Percentiles rank a stretch among this genome's conserved stretches.
Evolutionary conservation across 768 basidiomycete species (phyloP).

Genomic region (Ramaria rubella): DNA sequence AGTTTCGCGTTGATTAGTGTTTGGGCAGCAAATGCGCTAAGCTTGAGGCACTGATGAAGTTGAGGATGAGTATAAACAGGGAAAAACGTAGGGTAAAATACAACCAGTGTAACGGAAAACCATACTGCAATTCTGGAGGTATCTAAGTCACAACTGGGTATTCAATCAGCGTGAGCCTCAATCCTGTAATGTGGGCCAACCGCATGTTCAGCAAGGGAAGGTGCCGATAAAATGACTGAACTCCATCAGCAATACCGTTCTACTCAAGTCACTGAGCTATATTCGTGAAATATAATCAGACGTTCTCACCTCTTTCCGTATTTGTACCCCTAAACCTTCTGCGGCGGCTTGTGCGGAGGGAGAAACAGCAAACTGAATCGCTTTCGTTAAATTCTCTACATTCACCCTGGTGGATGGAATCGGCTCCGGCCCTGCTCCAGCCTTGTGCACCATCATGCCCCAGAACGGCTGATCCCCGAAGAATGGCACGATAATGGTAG

Average conservation of each 20-base stretch:
- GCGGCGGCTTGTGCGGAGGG: slow-evolving; percentile 45
- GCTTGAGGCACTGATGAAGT: slow-evolving; percentile 36
- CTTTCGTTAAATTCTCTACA: slow-evolving; percentile 44
- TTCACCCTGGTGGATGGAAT: slow-evolving; percentile 48
- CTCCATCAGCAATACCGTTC: slow-evolving; percentile 43
- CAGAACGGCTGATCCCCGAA: slow-evolving; percentile 61
- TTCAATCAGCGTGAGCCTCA: neutral
- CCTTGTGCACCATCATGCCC: slow-evolving; percentile 54
- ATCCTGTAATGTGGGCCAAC: slow-evolving; percentile 16
- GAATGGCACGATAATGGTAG: slow-evolving; percentile 58
- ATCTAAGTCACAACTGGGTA: slow-evolving; percentile 46
- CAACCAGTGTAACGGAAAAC: slow-evolving; percentile 48
- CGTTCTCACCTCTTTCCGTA: slow-evolving; percentile 39
- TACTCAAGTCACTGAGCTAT: slow-evolving; percentile 15
- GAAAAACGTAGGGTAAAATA: slow-evolving; percentile 8
- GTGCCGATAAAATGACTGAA: slow-evolving; percentile 53
- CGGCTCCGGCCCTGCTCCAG: slow-evolving; percentile 56
- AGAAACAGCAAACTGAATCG: slow-evolving; percentile 43
- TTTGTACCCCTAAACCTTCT: slow-evolving; percentile 41
- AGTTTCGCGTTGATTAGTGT: slow-evolving; percentile 39
- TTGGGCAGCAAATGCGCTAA: slow-evolving; percentile 51
- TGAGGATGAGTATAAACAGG: neutral
- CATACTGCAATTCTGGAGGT: slow-evolving; percentile 46
- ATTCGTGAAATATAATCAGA: neutral
- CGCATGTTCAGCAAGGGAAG: slow-evolving; percentile 57